Evolutionary conservation across 108 stramenopile species (phyloP).

Genomic region (Nitzschia palea): DNA sequence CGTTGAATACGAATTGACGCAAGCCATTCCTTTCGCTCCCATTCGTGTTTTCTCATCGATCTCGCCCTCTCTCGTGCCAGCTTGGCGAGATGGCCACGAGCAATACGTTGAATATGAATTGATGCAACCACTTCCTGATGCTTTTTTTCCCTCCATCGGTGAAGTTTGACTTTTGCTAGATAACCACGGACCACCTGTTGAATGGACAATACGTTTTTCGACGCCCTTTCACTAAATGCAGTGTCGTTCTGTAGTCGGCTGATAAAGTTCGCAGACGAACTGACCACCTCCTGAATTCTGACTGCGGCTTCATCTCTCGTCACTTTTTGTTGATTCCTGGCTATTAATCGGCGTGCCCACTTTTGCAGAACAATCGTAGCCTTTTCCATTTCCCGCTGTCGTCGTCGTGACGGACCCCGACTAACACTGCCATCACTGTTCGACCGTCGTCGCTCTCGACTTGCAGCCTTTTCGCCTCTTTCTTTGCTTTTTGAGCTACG

Average conservation of each 20-base stretch:
- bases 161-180: too few species aligned
- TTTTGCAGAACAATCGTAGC: neutral
- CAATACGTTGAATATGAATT: neutral
- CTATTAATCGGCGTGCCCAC: neutral
- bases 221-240: neutral
- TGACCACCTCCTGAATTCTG: neutral
- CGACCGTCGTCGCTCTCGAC: neutral
- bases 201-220: neutral
- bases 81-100: neutral
- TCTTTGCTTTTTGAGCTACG: neutral
- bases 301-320: neutral
- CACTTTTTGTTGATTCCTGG: neutral
- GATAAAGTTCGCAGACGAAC: neutral
- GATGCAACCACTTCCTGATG: too few species aligned
- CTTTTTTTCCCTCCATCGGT: too few species aligned
- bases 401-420: neutral
- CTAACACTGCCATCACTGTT: neutral
- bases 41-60: constrained; percentile 2
- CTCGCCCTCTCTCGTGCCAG: neutral
- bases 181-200: too few species aligned
- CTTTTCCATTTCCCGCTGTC: constrained; percentile 3
- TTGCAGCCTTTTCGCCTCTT: neutral
- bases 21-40: neutral
- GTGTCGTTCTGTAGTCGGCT: neutral
- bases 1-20: neutral